Conservation (phyloP, 495 filamentous ascomycete species). For the Aspergillus bertholletiae region DNA sequence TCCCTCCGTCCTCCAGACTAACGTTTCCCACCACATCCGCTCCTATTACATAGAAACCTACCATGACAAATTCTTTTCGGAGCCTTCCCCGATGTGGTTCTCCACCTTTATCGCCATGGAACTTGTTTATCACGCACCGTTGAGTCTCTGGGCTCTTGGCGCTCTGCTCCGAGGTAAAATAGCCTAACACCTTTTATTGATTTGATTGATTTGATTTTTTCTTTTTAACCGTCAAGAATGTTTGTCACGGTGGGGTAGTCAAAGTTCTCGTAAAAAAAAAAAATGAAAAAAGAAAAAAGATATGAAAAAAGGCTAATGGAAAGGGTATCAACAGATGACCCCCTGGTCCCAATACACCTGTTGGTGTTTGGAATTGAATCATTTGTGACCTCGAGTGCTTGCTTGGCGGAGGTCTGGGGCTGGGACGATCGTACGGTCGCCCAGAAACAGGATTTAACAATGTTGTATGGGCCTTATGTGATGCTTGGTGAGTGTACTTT, state of each 20-base stretch:
- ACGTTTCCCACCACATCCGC: slow-evolving; percentile 49
- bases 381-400: slow-evolving; percentile 68
- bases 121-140: slow-evolving; percentile 62
- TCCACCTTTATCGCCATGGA: slow-evolving; percentile 65
- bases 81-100: slow-evolving; percentile 65
- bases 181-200: background rate
- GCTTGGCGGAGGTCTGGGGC: slow-evolving; percentile 56
- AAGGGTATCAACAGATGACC: slow-evolving; percentile 45
- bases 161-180: slow-evolving; percentile 46
- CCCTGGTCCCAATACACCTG: slow-evolving; percentile 59
- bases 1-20: slow-evolving; percentile 50
- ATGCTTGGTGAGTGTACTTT: slow-evolving; percentile 58
- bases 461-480: slow-evolving; percentile 70
- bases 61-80: slow-evolving; percentile 73
- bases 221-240: no score
- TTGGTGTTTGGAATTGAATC: slow-evolving; percentile 67
- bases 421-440: slow-evolving; percentile 54
- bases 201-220: no score
- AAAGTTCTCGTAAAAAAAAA: no score
- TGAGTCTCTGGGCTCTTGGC: slow-evolving; percentile 61
- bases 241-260: background rate
- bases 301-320: background rate
- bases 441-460: slow-evolving; percentile 55
- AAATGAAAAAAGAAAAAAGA: no score
- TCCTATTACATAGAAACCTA: slow-evolving; percentile 63